A percentile compares a stretch with the other conserved stretches of the same genome.
Conservation (phyloP, 768 basidiomycete species). For the Naematelia aurantialba region DNA sequence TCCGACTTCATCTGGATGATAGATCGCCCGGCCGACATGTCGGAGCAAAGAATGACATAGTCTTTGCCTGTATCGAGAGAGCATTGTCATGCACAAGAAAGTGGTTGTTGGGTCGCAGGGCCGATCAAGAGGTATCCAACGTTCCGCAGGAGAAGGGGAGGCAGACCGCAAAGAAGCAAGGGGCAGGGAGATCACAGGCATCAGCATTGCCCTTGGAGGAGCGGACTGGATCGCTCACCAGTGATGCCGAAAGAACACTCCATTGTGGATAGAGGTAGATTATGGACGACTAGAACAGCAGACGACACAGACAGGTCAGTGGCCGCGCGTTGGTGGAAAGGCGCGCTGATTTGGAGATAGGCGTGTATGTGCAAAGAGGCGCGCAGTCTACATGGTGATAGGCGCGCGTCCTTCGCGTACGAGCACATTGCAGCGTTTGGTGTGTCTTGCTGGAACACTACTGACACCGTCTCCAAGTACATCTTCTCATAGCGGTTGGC, state of each 20-base stretch:
- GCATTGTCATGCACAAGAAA: background rate
- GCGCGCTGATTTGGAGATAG: background rate
- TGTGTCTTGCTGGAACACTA: background rate
- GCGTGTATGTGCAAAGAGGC: background rate
- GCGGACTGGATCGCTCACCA: slow-evolving; percentile 24
- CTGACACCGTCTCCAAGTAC: background rate
- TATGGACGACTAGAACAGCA: background rate
- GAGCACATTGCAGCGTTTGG: too few relatives aligned
- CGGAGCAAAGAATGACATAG: slow-evolving; percentile 87
- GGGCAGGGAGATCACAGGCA: background rate
- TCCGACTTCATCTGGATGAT: slow-evolving; percentile 97
- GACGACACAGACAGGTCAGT: background rate
- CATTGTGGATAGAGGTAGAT: slow-evolving; percentile 55
- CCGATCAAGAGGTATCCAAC: too few relatives aligned
- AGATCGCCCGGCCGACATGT: slow-evolving; percentile 81
- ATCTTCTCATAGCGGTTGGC: background rate
- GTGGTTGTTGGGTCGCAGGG: background rate
- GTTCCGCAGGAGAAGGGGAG: background rate
- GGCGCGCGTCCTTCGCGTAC: slow-evolving; percentile 2
- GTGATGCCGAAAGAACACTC: slow-evolving; percentile 86
- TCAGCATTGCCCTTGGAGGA: background rate
- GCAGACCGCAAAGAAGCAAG: background rate
- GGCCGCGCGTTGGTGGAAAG: background rate
- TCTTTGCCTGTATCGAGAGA: slow-evolving; percentile 63
- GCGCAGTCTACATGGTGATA: background rate